These are phyloP conservation scores for Raffaelea albimanens DNA, from an alignment of 2,329 filamentous ascomycete genomes.

Conservation along the genomic window DNA sequence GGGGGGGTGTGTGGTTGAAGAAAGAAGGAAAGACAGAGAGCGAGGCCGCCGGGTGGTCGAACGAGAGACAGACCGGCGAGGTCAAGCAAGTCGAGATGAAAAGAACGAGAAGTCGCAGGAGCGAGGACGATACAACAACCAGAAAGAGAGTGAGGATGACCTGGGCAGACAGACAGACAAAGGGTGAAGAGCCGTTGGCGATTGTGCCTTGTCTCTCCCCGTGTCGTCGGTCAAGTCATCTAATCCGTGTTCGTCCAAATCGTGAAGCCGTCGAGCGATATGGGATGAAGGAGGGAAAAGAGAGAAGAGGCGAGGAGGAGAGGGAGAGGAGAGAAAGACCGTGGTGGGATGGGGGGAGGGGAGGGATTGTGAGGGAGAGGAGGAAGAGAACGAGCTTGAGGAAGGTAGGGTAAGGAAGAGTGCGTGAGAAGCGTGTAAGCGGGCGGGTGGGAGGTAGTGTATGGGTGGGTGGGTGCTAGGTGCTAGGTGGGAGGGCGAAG, in stretches of 20 bases:
- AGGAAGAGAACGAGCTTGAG: not conserved
- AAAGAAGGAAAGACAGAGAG: not conserved
- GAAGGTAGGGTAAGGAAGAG: not conserved
- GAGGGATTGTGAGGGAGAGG: conserved; percentile 10
- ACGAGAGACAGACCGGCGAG: not conserved
- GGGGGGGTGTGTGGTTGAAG: not conserved
- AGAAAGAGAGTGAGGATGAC: not conserved
- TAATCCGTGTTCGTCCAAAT: conserved; percentile 24
- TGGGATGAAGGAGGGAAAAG: conserved; percentile 14
- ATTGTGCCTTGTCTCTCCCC: conserved; percentile 18
- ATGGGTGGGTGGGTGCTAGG: too few relatives aligned
- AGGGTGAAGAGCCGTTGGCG: conserved; percentile 16
- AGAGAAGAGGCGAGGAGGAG: conserved; percentile 14
- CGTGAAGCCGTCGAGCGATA: conserved; percentile 19
- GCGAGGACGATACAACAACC: not conserved
- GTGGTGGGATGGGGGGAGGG: conserved; percentile 12
- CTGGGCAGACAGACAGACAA: not conserved
- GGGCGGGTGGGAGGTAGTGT: not conserved
- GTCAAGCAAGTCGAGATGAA: not conserved
- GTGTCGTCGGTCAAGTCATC: conserved; percentile 34
- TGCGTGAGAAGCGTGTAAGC: not conserved
- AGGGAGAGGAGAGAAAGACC: conserved; percentile 5
- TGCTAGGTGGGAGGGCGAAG: too few relatives aligned
- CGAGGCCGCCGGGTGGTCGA: not conserved
- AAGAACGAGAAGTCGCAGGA: not conserved